Evolutionary conservation across 805 yeast species (phyloP), one percentile per base, ranked within the genome.

Genomic region (Wickerhamomyces kurtzmanii): DNA sequence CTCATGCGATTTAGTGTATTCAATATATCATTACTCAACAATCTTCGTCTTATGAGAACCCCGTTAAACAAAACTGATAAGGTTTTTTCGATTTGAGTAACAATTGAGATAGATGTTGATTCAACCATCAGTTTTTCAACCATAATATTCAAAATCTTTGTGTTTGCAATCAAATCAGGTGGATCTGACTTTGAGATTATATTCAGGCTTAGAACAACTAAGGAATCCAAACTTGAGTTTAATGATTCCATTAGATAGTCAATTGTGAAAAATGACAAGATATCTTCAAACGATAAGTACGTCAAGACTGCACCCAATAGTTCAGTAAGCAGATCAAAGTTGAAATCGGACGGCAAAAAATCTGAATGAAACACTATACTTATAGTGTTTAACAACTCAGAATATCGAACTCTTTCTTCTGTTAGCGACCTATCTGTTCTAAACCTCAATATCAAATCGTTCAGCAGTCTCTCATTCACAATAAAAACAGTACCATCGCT

Each of bases 101-200:
- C 40, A 3, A 43, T 31, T 9, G 15, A 30, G 4, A 42, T 26
- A 1, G 40, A 13, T 1, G 42, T 32, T 1, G 11, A 17, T 2
- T 28, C 23, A 7, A 23, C 8, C 1, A 36, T 19, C 10, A 45
- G 12, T 0, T 38, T 18, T 2, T 27, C 29, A 6, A 45, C 16
- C 4, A 29, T 20, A 3, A 16, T 16, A 12, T 43, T 43, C 7
- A 46, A 18, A 4, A 46, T 20, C 20, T 36, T 43, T 1, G 50
- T 40, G 12, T 43, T 40, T 5, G 50, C 38, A 1, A 46, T 9
- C 12, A 43, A 27, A 21, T 46, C 51, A 5, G 36, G 32, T 2
- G 49, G 49, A 6, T 32, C 24, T 1, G 51, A 44, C 23, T 25
- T 41, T 7, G 40, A 21, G 8, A 40, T 22, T 14, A 42, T 39